Evolutionary conservation across 2,329 filamentous ascomycete species (phyloP).

Genomic region (Beauveria brongniartii): DNA sequence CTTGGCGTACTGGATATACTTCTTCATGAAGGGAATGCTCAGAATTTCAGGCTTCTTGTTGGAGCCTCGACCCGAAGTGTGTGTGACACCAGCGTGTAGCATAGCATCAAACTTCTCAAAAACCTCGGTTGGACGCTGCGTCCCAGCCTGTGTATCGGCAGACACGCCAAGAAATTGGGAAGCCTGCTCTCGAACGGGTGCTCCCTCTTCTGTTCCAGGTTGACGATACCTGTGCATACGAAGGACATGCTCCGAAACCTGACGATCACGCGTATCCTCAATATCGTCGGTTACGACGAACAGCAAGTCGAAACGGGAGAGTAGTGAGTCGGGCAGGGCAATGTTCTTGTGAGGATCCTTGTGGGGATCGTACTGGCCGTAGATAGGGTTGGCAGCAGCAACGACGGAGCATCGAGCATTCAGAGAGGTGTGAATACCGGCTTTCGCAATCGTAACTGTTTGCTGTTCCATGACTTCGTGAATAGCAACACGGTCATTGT

Average conservation of each 20-base stretch:
- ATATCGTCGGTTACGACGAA: conserved; percentile 99
- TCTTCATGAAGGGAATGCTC: conserved; percentile 97
- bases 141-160: conserved; percentile 64
- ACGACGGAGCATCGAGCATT: conserved; percentile 96
- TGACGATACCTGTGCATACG: conserved; percentile 96
- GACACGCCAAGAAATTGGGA: conserved; percentile 83
- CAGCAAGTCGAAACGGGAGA: conserved; percentile 96
- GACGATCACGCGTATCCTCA: conserved; percentile 82
- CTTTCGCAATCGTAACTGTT: conserved; percentile 97
- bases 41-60: conserved; percentile 78
- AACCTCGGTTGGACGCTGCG: conserved; percentile 73
- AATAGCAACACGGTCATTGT: conserved; percentile 94
- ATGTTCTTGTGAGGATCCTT: conserved; percentile 99
- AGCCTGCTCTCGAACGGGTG: conserved; percentile 81
- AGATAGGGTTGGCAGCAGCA: conserved; percentile 94
- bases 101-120: conserved; percentile 96
- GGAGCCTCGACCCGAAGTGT: conserved; percentile 64
- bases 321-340: conserved; percentile 85
- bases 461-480: conserved; percentile 99
- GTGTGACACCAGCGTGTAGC: conserved; percentile 83
- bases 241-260: conserved; percentile 91
- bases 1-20: conserved; percentile 98
- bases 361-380: conserved; percentile 95
- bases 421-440: conserved; percentile 92
- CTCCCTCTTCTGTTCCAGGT: conserved; percentile 86